Conservation (phyloP, 1,284 basidiomycete species). For the Austropuccinia psidii region DNA sequence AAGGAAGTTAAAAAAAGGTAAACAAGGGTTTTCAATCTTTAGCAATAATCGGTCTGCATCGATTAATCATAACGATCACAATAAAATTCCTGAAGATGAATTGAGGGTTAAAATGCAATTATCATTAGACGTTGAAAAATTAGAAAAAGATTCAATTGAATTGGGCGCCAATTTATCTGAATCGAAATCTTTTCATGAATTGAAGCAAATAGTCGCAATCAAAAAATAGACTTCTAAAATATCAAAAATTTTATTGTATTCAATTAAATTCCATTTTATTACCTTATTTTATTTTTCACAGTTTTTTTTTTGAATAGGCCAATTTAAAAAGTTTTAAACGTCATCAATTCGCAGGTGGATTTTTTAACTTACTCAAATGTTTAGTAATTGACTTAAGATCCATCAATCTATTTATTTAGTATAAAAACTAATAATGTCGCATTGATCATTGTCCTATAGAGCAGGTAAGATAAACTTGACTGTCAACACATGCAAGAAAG, state of each 20-base stretch:
- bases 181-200: conserved; percentile 53
- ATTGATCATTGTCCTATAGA: no score
- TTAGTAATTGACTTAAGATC: no score
- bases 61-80: conserved; percentile 47
- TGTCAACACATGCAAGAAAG: no score
- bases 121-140: conserved; percentile 71
- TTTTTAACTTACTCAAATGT: no score
- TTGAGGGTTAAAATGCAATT: conserved; percentile 66
- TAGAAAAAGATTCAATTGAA: conserved; percentile 64
- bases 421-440: no score
- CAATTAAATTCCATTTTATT: background rate
- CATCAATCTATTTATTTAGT: no score
- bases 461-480: no score
- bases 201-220: conserved; percentile 14
- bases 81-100: conserved; percentile 49
- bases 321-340: no score
- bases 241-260: background rate
- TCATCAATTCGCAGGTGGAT: no score
- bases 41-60: conserved; percentile 42
- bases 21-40: conserved; percentile 70
- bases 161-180: conserved; percentile 61
- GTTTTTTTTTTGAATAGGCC: no score
- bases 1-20: conserved; percentile 71
- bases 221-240: no score
- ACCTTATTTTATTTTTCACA: background rate